Evolutionary conservation across 176 grass and related monocot species (phyloP), one percentile per base, ranked within the genome.

Genomic region (Guadua angustifolia): DNA sequence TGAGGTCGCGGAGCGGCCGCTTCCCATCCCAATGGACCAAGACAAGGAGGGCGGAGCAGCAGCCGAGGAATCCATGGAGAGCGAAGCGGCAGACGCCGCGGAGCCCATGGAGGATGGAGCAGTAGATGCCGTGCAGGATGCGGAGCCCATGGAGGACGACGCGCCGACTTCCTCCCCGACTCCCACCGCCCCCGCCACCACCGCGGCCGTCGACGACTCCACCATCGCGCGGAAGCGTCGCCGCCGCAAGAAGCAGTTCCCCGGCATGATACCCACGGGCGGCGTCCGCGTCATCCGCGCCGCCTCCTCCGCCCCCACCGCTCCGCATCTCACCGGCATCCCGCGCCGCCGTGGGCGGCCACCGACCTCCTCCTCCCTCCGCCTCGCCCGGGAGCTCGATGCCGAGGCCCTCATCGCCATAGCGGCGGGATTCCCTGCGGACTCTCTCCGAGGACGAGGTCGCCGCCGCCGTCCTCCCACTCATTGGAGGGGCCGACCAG

Each of bases 241-340:
- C 80, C 91, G 96, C 42, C 96, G 91, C 12, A 98, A 93, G 96
- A 98, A n/a, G n/a, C 96, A 92, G 87, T 98, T 98, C 69, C 93
- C 93, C 0, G 96, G 83, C 38, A 98, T 98, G 96, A 91, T 98
- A 21, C 93, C 96, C 14, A 91, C 93, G 35, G 77, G 80, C 32
- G 83, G 89, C 9, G 85, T 98, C 65, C 91, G 89, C 59, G 86
- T 94, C 18, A 88, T 94, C 17, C 85, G 85, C 32, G 84, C 94
- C 2, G 74, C 86, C 12, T 75, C 88, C 9, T 84, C 93, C 26
- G 44, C 85, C 16, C 78, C 82, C 36, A 26, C 65, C 47, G 60
- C 84, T 68, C n/a, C 74, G 65, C 89, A 82, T 75, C 89, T 83
- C 70, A 35, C 63, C 46, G 69, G 79, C 69, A 58, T 84, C 85